Evolutionary conservation across 192 early-diverging fungal species (phyloP).

Genomic region (Umbelopsis sp.): DNA sequence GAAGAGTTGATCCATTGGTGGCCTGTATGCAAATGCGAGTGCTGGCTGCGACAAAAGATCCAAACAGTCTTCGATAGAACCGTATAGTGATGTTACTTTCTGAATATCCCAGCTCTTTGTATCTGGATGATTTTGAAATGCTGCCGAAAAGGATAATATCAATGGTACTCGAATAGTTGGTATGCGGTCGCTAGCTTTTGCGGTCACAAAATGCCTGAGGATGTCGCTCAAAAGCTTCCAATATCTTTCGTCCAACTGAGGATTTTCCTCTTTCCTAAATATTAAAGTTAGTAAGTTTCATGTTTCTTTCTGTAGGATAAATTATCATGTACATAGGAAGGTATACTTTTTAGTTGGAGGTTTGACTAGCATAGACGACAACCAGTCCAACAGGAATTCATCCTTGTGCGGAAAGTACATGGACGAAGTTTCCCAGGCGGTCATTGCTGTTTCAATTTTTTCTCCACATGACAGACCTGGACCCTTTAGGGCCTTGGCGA

Average conservation of each 20-base stretch:
- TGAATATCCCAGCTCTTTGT: background rate
- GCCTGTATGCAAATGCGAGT: background rate
- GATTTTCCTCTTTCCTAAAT: constrained; percentile 21
- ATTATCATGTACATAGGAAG: background rate
- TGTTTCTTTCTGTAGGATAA: background rate
- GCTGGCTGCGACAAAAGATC: constrained; percentile 6
- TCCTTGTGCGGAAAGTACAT: constrained; percentile 40
- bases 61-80: background rate
- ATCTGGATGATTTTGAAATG: constrained; percentile 17
- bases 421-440: constrained; percentile 24
- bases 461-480: constrained; percentile 27
- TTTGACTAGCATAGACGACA: constrained; percentile 24
- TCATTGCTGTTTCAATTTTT: constrained; percentile 24
- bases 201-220: constrained; percentile 22
- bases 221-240: constrained; percentile 27
- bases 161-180: constrained; percentile 27
- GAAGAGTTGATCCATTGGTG: constrained; percentile 9
- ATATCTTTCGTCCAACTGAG: constrained; percentile 24
- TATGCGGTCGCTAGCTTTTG: constrained; percentile 1
- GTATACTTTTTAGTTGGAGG: constrained; percentile 33
- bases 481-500: constrained; percentile 40
- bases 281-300: background rate
- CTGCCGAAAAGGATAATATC: constrained; percentile 3
- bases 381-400: constrained; percentile 39
- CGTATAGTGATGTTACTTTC: background rate